Base-by-base conservation (phyloP, 805 yeast genomes). In the Starmerella sp. region DNA sequence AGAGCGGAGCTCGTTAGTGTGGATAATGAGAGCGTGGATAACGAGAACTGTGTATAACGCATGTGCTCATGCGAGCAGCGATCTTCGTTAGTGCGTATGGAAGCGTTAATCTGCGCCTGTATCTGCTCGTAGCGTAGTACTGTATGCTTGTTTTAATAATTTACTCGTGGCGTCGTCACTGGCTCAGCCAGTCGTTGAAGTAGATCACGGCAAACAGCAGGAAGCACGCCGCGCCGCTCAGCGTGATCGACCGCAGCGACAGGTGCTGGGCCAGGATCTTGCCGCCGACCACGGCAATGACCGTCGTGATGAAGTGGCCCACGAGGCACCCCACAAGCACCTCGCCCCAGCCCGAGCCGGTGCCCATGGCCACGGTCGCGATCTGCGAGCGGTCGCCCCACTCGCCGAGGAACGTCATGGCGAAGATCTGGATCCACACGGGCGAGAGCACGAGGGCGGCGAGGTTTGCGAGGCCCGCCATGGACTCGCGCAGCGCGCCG, bases 311-410 rank as follows among this genome's bases (percentile, higher is more conserved):
- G 9, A 84, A 82, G 70, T 93, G 99, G 36, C 98, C 99, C 44
- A 84, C 69, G 39, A 88, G 80, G 22, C 95, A 95, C 58, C 99
- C 98, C 48, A 82, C 62, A 48, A 91, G 87, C 41, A 90, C 95
- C 62, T 76, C 76, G 90, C 93, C 83, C 71, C 88, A 93, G 69
- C 89, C 85, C 45, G 88, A 82, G 41, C 96, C 96, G 1, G 98
- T 96, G 52, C 97, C 97, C 95, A 93, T 85, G 42, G 97, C 97
- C 64, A 93, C 89, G 36, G 97, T 93, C 45, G 97, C 96, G 54
- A 93, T 88, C 73, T 93, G 99, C 11, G 97, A 89, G 65, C 98
- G 82, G 70, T 93, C 99, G 51, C 99, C 99, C 95, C 97, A 89
- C 73, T 93, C 99, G 57, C 97, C 98, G 50, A 93, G 73, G 69